A percentile compares a stretch with the other conserved stretches of the same genome.
These are phyloP conservation scores for Venustampulla echinocandica DNA, from an alignment of 495 filamentous ascomycete genomes.

Conservation along the genomic window DNA sequence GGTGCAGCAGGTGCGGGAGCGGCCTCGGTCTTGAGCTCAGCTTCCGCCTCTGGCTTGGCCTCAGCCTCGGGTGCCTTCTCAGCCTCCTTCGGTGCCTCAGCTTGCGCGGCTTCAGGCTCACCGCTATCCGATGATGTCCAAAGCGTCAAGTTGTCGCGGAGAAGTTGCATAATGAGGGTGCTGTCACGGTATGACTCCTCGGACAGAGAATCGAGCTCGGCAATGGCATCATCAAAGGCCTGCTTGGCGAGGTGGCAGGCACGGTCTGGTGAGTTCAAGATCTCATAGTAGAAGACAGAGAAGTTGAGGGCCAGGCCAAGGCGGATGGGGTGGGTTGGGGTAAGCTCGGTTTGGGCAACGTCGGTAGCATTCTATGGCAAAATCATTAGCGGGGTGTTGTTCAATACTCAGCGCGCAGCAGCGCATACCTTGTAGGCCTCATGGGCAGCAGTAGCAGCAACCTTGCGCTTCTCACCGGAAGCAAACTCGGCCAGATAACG, in stretches of 20 bases:
- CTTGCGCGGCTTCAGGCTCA: conserved; percentile 61
- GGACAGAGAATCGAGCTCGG: conserved; percentile 95
- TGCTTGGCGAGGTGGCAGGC: conserved; percentile 99
- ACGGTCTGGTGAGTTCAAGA: conserved; percentile 96
- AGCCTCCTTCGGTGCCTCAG: conserved; percentile 51
- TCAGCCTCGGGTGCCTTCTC: conserved; percentile 44
- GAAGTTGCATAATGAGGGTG: conserved; percentile 99
- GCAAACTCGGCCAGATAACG: conserved; percentile 99
- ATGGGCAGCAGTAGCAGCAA: conserved; percentile 88
- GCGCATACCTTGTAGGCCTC: conserved; percentile 91
- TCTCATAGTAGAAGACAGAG: conserved; percentile 99
- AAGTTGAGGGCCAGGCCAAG: conserved; percentile 98
- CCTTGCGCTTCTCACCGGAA: conserved; percentile 97
- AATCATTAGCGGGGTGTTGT: background rate
- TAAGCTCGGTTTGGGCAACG: conserved; percentile 93
- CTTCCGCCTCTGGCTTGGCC: conserved; percentile 40
- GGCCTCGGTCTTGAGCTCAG: conserved; percentile 32
- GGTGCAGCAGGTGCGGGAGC: conserved; percentile 7
- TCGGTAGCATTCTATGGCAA: conserved; percentile 80
- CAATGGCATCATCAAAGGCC: conserved; percentile 98
- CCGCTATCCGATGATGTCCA: conserved; percentile 95
- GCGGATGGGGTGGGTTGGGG: conserved; percentile 96
- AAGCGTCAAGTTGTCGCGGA: conserved; percentile 97
- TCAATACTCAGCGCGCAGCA: background rate
- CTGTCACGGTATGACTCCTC: conserved; percentile 99